phyloP scores from a whole-genome alignment of 2,329 filamentous ascomycete species.

The Diaporthe helianthi region DNA sequence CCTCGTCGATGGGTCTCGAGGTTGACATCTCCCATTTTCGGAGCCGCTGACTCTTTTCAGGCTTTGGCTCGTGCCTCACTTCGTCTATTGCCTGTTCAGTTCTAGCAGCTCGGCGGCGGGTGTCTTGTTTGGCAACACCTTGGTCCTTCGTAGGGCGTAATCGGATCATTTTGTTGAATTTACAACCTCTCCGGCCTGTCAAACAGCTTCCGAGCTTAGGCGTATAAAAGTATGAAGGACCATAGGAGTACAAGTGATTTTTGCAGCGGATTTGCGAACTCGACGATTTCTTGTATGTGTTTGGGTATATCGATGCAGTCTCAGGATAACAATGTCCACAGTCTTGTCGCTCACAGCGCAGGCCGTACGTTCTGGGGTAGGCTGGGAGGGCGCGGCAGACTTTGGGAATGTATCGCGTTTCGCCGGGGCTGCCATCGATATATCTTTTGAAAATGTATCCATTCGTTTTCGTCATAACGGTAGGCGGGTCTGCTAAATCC shows the following conservation, averaged over 20 bases:
- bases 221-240: no score
- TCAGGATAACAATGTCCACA: conserved; percentile 6
- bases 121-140: background rate
- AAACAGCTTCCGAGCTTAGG: background rate
- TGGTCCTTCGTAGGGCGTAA: background rate
- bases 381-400: background rate
- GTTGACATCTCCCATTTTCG: conserved; percentile 12
- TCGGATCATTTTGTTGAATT: background rate
- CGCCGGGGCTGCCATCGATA: background rate
- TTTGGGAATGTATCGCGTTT: background rate
- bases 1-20: background rate
- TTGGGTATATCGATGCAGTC: background rate
- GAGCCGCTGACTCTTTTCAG: background rate
- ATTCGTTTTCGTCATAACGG: background rate
- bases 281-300: background rate
- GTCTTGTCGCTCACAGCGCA: background rate
- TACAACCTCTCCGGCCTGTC: background rate
- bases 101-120: background rate
- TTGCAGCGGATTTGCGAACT: fast-evolving
- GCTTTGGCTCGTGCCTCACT: background rate
- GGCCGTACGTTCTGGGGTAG: conserved; percentile 13
- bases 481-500: background rate
- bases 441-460: background rate
- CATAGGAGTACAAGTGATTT: no score
- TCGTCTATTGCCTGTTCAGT: background rate